phyloP scores from a whole-genome alignment of 495 filamentous ascomycete species.

The Hyphodiscus hymeniophilus region DNA sequence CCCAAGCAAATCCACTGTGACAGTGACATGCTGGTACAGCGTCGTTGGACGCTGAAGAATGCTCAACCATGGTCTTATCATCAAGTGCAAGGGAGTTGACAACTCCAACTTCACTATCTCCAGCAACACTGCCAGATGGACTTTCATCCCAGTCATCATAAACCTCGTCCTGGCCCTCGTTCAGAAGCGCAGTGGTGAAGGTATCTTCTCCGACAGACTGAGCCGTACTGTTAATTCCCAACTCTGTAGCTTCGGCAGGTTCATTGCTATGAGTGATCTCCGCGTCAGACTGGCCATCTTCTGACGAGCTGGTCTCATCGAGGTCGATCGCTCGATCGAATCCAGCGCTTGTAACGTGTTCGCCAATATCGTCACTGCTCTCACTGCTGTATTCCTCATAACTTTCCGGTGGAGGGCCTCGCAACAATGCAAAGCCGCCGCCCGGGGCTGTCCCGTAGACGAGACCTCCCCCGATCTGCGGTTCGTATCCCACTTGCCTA shows the following conservation, averaged over 20 bases:
- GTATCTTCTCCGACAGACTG: too few species aligned
- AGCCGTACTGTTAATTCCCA: too few species aligned
- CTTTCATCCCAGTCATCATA: conserved; percentile 23
- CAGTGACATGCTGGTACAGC: conserved; percentile 13
- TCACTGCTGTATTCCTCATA: conserved; percentile 1
- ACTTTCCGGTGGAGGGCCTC: conserved; percentile 15
- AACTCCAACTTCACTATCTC: conserved; percentile 10
- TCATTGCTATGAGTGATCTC: too few species aligned
- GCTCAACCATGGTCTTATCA: conserved; percentile 1
- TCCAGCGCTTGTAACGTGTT: background rate
- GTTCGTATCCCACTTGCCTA: conserved; percentile 43
- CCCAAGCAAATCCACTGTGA: conserved; percentile 23
- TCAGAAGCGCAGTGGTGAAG: too few species aligned
- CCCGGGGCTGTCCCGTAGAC: conserved; percentile 11
- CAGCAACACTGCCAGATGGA: conserved; percentile 10
- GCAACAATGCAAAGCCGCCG: conserved; percentile 17
- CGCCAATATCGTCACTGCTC: conserved; percentile 1
- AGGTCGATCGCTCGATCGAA: background rate
- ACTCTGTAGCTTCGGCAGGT: too few species aligned
- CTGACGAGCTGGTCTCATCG: background rate
- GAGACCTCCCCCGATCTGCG: background rate
- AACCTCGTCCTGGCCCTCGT: conserved; percentile 40
- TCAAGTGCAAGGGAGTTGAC: background rate
- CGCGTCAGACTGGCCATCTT: conserved; percentile 30
- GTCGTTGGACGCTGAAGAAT: conserved; percentile 1